Conservation (phyloP, 495 filamentous ascomycete genomes). For the Trichocladium antarcticum region DNA sequence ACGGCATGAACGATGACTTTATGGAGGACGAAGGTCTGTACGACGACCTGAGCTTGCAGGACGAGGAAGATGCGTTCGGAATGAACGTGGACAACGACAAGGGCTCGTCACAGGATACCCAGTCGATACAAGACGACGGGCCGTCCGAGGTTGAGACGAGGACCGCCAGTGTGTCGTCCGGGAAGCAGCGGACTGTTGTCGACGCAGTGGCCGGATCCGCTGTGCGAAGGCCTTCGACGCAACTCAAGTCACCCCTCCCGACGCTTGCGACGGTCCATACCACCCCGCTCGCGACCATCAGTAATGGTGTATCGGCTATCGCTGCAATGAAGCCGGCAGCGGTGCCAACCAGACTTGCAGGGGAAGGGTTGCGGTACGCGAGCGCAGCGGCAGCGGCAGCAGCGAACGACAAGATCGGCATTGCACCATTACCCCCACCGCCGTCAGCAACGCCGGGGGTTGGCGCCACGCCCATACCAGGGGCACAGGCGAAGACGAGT, state of each 20-base stretch:
- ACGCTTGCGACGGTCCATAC: constrained; percentile 74
- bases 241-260: constrained; percentile 88
- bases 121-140: constrained; percentile 79
- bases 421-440: constrained; percentile 81
- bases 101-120: constrained; percentile 88
- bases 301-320: constrained; percentile 44
- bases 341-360: constrained; percentile 67
- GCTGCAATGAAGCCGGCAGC: constrained; percentile 82
- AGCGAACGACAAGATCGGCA: constrained; percentile 90
- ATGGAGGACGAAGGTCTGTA: constrained; percentile 85
- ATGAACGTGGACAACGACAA: constrained; percentile 73
- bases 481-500: constrained; percentile 30
- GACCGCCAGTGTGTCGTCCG: constrained; percentile 30
- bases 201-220: constrained; percentile 38
- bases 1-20: constrained; percentile 78
- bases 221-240: constrained; percentile 69
- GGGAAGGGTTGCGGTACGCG: constrained; percentile 90
- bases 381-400: constrained; percentile 93
- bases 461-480: constrained; percentile 41
- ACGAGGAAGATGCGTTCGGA: constrained; percentile 77
- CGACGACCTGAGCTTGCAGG: constrained; percentile 83
- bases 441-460: constrained; percentile 39
- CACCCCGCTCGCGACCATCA: constrained; percentile 48
- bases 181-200: constrained; percentile 45
- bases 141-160: constrained; percentile 49